Conservation (phyloP, 2,329 filamentous ascomycete genomes). For the Colletotrichum eremochloae region DNA sequence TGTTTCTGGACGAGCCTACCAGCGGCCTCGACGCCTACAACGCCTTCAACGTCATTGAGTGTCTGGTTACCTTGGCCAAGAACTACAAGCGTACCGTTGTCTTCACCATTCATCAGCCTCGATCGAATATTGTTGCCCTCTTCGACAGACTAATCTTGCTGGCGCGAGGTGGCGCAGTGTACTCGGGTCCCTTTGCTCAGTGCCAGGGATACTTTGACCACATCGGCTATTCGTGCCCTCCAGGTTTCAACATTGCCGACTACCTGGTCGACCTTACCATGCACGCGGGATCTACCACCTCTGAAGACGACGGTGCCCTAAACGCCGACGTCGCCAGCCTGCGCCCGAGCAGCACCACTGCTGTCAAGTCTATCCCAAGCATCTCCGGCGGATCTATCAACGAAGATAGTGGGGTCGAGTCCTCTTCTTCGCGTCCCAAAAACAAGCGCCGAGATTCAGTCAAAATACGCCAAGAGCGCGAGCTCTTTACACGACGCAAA, state of each 20-base stretch:
- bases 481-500: constrained; percentile 89
- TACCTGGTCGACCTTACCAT: constrained; percentile 98
- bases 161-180: constrained; percentile 90
- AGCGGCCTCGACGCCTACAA: constrained; percentile 97
- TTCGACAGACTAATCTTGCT: constrained; percentile 95
- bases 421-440: constrained; percentile 74
- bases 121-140: constrained; percentile 97
- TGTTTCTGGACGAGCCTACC: constrained; percentile 97
- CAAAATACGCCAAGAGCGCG: constrained; percentile 86
- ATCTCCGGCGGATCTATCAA: constrained; percentile 81
- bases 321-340: constrained; percentile 73
- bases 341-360: constrained; percentile 87
- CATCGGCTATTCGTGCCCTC: constrained; percentile 92
- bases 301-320: constrained; percentile 69
- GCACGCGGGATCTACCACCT: constrained; percentile 80
- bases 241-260: constrained; percentile 98
- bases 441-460: constrained; percentile 83
- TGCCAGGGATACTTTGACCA: constrained; percentile 95
- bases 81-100: constrained; percentile 97
- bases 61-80: constrained; percentile 92
- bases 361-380: constrained; percentile 91
- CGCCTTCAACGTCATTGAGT: constrained; percentile 98
- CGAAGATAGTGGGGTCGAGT: constrained; percentile 73
- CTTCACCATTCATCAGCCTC: constrained; percentile 97
- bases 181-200: constrained; percentile 88